Conservation (phyloP, 1,284 basidiomycete species). For the Marasmius tenuissimus region DNA sequence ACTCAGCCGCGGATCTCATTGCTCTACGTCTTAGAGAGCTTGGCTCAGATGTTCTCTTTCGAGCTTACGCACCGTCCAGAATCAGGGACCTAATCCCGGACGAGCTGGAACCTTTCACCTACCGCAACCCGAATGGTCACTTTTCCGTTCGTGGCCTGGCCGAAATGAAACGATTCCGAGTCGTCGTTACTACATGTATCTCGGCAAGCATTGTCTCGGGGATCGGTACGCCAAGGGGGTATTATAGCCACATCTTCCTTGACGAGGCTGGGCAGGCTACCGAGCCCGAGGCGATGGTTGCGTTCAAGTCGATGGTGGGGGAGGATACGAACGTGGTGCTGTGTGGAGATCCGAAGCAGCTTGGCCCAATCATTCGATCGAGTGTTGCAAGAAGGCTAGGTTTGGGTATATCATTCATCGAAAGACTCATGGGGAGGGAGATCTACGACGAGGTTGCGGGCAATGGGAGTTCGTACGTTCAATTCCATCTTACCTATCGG, state of each 20-base stretch:
- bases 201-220: slow-evolving; percentile 56
- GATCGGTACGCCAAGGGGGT: slow-evolving; percentile 55
- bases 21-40: slow-evolving; percentile 37
- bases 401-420: slow-evolving; percentile 55
- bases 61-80: slow-evolving; percentile 66
- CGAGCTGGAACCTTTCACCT: slow-evolving; percentile 41
- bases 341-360: slow-evolving; percentile 62
- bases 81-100: slow-evolving; percentile 42
- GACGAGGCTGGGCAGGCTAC: slow-evolving; percentile 69
- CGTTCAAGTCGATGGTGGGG: slow-evolving; percentile 55
- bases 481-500: neutral
- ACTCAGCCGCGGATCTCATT: slow-evolving; percentile 60
- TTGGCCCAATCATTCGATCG: slow-evolving; percentile 62
- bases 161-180: slow-evolving; percentile 44
- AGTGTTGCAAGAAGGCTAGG: slow-evolving; percentile 47
- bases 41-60: slow-evolving; percentile 44
- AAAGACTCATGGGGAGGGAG: slow-evolving; percentile 52
- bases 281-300: slow-evolving; percentile 59
- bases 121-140: slow-evolving; percentile 35
- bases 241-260: slow-evolving; percentile 64
- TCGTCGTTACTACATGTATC: slow-evolving; percentile 62
- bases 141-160: slow-evolving; percentile 47
- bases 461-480: slow-evolving; percentile 41
- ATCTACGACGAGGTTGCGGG: slow-evolving; percentile 42
- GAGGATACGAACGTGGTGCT: slow-evolving; percentile 53